Percentiles rank a stretch among this genome's conserved stretches.
These are phyloP conservation scores for Tetrahymena elliotti DNA, from an alignment of 73 alveolate genomes.

Conservation along the genomic window DNA sequence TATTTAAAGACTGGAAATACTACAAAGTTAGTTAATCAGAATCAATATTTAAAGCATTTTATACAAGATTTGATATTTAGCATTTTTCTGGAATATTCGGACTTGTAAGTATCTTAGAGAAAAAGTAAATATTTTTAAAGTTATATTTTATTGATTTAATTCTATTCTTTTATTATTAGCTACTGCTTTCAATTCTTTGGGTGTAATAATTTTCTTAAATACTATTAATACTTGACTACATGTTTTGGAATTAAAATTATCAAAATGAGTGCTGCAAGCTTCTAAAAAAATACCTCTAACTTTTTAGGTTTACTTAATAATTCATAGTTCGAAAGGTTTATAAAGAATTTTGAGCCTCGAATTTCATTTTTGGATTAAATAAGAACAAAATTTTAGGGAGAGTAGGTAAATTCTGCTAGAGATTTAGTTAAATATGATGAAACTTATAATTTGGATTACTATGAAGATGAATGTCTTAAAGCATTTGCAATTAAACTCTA, in stretches of 20 bases:
- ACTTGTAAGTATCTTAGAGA: background rate
- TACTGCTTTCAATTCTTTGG: background rate
- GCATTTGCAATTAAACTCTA: background rate
- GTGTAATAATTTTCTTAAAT: background rate
- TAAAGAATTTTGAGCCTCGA: background rate
- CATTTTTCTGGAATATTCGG: background rate
- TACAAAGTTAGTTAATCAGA: background rate
- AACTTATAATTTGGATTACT: background rate
- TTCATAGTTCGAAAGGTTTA: background rate
- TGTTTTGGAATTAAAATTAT: background rate
- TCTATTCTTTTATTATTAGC: background rate
- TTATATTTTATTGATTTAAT: background rate
- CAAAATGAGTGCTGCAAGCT: background rate
- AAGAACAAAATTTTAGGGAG: background rate
- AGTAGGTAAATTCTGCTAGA: background rate
- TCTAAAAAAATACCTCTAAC: background rate
- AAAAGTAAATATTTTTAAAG: background rate
- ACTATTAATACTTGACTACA: background rate
- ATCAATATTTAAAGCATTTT: background rate
- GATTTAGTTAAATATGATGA: background rate
- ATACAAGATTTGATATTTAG: background rate
- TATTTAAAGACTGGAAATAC: background rate
- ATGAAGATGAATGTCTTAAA: background rate
- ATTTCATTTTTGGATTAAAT: background rate
- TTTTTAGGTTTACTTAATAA: background rate